phyloP scores from a whole-genome alignment of 805 yeast genomes.

The Zygotorulaspora sp. region DNA sequence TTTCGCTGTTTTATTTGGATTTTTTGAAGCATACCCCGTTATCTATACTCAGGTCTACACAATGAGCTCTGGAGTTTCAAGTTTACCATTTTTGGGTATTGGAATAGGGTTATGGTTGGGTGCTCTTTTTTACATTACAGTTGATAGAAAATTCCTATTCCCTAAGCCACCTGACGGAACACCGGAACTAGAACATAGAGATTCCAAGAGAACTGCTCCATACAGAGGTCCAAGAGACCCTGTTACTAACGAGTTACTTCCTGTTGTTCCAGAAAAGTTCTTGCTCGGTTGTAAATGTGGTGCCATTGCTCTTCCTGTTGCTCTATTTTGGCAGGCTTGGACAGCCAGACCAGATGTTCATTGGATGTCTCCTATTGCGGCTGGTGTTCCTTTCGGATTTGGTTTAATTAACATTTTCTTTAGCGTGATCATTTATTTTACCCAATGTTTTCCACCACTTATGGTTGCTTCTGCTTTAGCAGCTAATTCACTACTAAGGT shows the following conservation, averaged over 20 bases:
- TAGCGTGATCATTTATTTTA: conserved; percentile 61
- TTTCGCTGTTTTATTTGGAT: conserved; percentile 73
- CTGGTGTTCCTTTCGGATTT: conserved; percentile 77
- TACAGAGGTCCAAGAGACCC: conserved; percentile 45
- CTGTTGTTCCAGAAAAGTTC: conserved; percentile 58
- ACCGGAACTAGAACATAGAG: conserved; percentile 38
- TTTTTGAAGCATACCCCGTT: conserved; percentile 61
- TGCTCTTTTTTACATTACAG: conserved; percentile 44
- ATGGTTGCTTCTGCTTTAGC: conserved; percentile 84
- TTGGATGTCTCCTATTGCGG: conserved; percentile 72
- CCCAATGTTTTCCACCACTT: conserved; percentile 68
- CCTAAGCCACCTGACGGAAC: conserved; percentile 61
- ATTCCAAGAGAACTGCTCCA: conserved; percentile 26
- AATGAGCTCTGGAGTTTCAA: conserved; percentile 59
- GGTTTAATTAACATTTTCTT: conserved; percentile 70
- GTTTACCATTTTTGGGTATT: conserved; percentile 67
- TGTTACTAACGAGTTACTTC: conserved; percentile 47
- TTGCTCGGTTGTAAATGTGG: conserved; percentile 62
- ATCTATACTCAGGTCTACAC: conserved; percentile 61
- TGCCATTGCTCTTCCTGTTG: conserved; percentile 58
- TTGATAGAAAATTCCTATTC: conserved; percentile 49
- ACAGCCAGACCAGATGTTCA: conserved; percentile 55
- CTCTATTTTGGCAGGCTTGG: conserved; percentile 83
- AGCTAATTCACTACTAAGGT: conserved; percentile 78
- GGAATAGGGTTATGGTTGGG: conserved; percentile 64